Base-by-base conservation (phyloP, 169 alveolate genomes). In the Besnoitia besnoiti region DNA sequence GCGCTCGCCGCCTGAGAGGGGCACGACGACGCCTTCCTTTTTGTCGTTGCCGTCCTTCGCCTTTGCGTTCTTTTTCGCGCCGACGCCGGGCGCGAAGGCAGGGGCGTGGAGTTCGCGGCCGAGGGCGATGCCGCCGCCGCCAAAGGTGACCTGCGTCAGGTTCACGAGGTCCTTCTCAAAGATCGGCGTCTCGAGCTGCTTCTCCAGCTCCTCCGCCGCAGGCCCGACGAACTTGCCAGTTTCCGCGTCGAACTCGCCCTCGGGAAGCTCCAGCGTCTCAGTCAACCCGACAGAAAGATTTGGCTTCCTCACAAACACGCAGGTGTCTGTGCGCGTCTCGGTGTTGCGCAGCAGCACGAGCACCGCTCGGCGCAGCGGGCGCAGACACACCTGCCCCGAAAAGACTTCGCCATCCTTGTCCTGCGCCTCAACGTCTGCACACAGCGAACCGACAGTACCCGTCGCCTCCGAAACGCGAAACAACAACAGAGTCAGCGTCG, bases 311-410 rank as follows among this genome's bases (percentile, higher is more conserved):
- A 85, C 85, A 85, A 90, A 90, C 35, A 77, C 73, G 59, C 93
- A 90, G 16, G 55, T 35, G 33, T 90, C 93, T 79, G 85, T n/a
- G 12, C 55, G 73, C 21, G 93, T 90, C 62, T 50, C 85, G 8
- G 90, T 51, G 85, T 90, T 90, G 3, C 93, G 93, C 90, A 90
- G 90, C 50, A 90, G 85, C 37, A 90, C 75, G 46, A 90, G 90
- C 75, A 90, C 75, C 24, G 93, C 90, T 0, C 90, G 76, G 39
- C 85, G 93, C 90, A 77, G 67, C 51, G 93, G 93, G 47, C 90
- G 90, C 49, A 90, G 93, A 42, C 37, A 46, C 90, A 90, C 90
- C 85, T 90, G 90, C 47, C 90, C 90, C 40, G 73, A 46, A 55
- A 55, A 55, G 21, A 59, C 51, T 30, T 85, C 51, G 73, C 90